Conservation (phyloP, 257 asterid species). For the Nicotiana benthamiana region DNA sequence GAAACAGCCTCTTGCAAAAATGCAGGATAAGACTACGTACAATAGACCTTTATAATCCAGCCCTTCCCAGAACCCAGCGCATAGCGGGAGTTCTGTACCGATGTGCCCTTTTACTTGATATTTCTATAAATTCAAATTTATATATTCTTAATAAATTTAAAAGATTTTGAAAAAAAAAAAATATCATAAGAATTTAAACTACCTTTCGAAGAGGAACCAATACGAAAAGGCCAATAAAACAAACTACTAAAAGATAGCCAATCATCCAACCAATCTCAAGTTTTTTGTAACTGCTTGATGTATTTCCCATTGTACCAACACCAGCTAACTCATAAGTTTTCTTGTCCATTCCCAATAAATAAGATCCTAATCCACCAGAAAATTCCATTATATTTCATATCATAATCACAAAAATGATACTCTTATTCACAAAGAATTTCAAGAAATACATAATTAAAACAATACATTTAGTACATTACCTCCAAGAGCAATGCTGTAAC, state of each 20-base stretch:
- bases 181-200: background rate
- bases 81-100: too few species aligned
- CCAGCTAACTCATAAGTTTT: constrained; percentile 71
- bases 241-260: constrained; percentile 54
- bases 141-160: background rate
- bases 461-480: constrained; percentile 24
- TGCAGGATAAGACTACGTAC: too few species aligned
- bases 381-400: background rate
- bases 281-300: constrained; percentile 56
- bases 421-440: background rate
- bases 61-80: too few species aligned
- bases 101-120: too few species aligned
- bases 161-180: background rate
- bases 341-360: constrained; percentile 62
- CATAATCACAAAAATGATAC: background rate
- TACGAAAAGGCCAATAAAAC: constrained; percentile 73
- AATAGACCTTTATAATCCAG: too few species aligned
- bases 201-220: constrained; percentile 90
- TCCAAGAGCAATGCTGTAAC: constrained; percentile 74
- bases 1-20: too few species aligned
- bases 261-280: constrained; percentile 90
- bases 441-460: background rate
- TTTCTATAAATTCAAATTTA: background rate
- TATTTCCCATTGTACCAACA: constrained; percentile 43
- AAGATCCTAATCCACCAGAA: constrained; percentile 88